These are phyloP conservation scores for Apiospora kogelbergensis DNA, from an alignment of 2,329 filamentous ascomycete genomes.

Conservation along the genomic window DNA sequence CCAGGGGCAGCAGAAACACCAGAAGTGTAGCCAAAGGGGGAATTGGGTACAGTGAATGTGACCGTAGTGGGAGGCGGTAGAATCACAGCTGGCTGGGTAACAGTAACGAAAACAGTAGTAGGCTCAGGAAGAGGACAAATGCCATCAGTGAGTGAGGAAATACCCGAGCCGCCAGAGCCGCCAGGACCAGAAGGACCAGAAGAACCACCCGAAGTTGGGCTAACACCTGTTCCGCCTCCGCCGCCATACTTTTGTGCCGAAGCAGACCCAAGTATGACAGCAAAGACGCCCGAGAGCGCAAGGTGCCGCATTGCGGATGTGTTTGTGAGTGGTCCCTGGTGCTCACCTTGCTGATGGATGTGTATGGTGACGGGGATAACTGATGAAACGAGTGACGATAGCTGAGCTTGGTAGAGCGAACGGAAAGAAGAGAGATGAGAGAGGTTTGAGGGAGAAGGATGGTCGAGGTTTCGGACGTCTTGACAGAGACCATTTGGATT, in stretches of 20 bases:
- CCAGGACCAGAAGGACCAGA: conserved; percentile 6
- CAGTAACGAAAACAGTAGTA: conserved; percentile 49
- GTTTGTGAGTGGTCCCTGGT: not conserved
- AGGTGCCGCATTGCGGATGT: conserved; percentile 1
- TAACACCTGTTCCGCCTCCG: not conserved
- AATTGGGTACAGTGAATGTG: conserved; percentile 27
- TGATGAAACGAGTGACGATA: conserved; percentile 13
- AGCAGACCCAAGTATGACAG: conserved; percentile 5
- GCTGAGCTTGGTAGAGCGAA: conserved; percentile 8
- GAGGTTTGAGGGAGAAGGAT: conserved; percentile 11
- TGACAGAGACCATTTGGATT: not conserved
- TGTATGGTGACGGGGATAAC: not conserved
- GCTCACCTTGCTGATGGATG: not conserved
- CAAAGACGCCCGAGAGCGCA: conserved; percentile 12
- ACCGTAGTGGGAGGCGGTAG: conserved; percentile 27
- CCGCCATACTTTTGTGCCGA: conserved; percentile 8
- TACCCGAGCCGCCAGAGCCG: conserved; percentile 10
- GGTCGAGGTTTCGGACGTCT: not conserved
- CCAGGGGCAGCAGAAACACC: conserved; percentile 18
- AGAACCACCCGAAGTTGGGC: not conserved
- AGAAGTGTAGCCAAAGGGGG: conserved; percentile 13
- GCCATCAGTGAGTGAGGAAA: conserved; percentile 21
- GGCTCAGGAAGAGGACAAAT: conserved; percentile 41
- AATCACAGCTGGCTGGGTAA: conserved; percentile 35
- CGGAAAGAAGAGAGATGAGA: conserved; percentile 15